Base-by-base conservation (phyloP, 2,329 filamentous ascomycete genomes). In the Penicillium sp. region DNA sequence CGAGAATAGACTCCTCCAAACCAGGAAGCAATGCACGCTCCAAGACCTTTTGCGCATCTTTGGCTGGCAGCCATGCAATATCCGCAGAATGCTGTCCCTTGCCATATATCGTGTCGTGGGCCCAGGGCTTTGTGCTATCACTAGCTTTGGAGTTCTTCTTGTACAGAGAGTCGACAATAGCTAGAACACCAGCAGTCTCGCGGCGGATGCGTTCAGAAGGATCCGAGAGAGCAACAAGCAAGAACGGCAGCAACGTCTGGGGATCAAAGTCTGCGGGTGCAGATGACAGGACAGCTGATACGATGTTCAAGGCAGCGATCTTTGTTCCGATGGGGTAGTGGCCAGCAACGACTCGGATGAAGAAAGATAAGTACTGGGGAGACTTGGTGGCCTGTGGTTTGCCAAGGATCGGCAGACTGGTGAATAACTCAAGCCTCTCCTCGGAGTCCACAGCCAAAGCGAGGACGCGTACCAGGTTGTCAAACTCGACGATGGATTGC, bases 1-100 rank as follows among this genome's bases (percentile, higher is more conserved):
- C 90, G 57, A 96, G 80, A 3, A 92, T 78, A 62, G 86, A 95
- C 69, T 96, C 93, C 69, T 96, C 91, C 9, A 95, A 72, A 2
- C 80, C 81, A 0, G 88, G 88, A 16, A 89, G 68, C n/a, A 96
- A 71, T 31, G 87, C 77, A 16, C 81, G 76, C 16, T 81, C 77
- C 0, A 93, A 64, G 16, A 95, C 70, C 50, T 81, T 83, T 36
- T 78, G 73, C 2, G 75, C 73, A 46, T 85, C 78, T 19, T 83
- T 78, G 0, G 73, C 63, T 3, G 79, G 69, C 46, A 95, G 75
- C 75, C 80, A 81, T 38, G 79, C 73, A 13, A 86, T 54, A 16
- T 66, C 61, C 14, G 72, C 70, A 3, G 72, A 75, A 12, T 72
- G 66, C 30, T 77, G 72, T 5, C 72, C 72, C 39, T 77, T 71